phyloP scores from a whole-genome alignment of 257 asterid genomes.

The Fraxinus americana region DNA sequence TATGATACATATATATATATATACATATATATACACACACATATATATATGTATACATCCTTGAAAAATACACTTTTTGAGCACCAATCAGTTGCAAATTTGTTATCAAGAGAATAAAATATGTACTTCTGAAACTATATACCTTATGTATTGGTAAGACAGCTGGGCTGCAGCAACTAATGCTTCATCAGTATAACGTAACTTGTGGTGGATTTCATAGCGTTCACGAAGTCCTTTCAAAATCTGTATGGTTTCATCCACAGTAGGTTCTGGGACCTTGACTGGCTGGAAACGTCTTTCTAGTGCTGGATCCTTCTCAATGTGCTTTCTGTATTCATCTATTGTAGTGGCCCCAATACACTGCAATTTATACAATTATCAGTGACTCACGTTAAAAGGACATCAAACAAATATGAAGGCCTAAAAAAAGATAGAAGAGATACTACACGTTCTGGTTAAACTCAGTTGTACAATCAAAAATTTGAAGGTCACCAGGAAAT shows the following conservation, averaged over 20 bases:
- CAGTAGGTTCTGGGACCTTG: conserved; percentile 94
- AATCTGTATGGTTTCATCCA: conserved; percentile 91
- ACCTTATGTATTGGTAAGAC: conserved; percentile 95
- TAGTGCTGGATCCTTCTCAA: conserved; percentile 93
- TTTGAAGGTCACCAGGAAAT: neutral
- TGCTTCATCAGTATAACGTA: conserved; percentile 90
- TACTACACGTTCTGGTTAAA: neutral
- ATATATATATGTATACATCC: no score
- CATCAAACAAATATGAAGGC: neutral
- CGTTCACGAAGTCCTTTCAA: conserved; percentile 87
- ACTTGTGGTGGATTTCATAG: conserved; percentile 95
- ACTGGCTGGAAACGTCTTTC: conserved; percentile 98
- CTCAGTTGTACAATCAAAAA: neutral
- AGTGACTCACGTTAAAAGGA: neutral
- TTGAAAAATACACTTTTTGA: neutral
- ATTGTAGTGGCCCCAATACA: conserved; percentile 97
- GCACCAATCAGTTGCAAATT: neutral
- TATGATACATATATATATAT: neutral
- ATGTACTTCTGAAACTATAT: neutral
- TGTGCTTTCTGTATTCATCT: conserved; percentile 87
- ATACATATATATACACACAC: no score
- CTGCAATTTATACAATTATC: conserved; percentile 38
- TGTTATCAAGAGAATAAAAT: neutral
- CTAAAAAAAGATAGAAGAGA: neutral
- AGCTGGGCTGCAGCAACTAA: conserved; percentile 85